These are phyloP conservation scores for Incumbomyces lentus DNA, from an alignment of 2,329 filamentous ascomycete species.

Conservation along the genomic window DNA sequence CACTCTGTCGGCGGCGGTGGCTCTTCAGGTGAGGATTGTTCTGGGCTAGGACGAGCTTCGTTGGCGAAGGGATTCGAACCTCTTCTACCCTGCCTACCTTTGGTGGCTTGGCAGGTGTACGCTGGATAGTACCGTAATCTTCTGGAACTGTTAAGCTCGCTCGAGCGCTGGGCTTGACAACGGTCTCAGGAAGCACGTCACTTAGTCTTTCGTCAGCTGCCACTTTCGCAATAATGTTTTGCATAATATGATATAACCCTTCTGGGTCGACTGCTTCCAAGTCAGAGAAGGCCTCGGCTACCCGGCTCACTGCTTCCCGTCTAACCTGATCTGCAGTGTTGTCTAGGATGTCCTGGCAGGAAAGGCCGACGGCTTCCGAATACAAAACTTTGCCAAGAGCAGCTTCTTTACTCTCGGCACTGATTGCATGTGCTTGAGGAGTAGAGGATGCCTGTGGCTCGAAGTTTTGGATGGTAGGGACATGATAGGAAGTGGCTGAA, in stretches of 20 bases:
- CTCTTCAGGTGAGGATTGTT: constrained; percentile 78
- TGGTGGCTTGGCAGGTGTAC: constrained; percentile 5
- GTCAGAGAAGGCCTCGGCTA: constrained; percentile 76
- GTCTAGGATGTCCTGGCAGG: constrained; percentile 76
- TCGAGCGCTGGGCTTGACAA: constrained; percentile 24
- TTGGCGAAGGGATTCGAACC: constrained; percentile 11
- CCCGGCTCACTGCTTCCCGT: constrained; percentile 68
- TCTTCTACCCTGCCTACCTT: neutral
- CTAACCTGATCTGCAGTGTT: constrained; percentile 62
- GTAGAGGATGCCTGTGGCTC: constrained; percentile 9
- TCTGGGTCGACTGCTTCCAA: constrained; percentile 84
- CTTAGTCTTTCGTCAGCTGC: constrained; percentile 36
- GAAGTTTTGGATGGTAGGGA: neutral
- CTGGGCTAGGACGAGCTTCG: constrained; percentile 65
- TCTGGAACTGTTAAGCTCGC: constrained; percentile 14
- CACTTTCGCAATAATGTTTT: constrained; percentile 63
- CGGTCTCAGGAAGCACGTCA: constrained; percentile 27
- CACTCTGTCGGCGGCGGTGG: constrained; percentile 56
- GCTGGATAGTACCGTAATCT: constrained; percentile 4
- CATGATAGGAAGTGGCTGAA: constrained; percentile 1
- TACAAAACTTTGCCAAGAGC: constrained; percentile 72
- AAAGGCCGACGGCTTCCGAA: constrained; percentile 68
- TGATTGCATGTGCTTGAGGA: constrained; percentile 14
- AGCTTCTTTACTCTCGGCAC: constrained; percentile 56
- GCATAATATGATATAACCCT: constrained; percentile 76